Conservation (phyloP, 352 stramenopile species). For the Phytophthora cactorum region DNA sequence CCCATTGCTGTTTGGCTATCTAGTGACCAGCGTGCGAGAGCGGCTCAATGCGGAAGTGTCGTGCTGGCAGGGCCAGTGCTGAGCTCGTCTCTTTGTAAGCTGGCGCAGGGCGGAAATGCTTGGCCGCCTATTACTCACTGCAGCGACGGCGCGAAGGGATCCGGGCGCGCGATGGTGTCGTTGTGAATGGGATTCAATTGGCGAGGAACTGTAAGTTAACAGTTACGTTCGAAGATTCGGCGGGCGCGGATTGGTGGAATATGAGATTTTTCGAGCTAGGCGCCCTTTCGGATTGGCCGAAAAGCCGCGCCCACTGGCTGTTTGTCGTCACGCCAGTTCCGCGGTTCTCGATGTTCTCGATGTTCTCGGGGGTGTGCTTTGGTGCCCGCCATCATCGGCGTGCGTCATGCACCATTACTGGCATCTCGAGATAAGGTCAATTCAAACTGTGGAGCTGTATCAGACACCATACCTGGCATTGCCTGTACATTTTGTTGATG, state of each 20-base stretch:
- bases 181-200: conserved; percentile 11
- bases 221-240: conserved; percentile 18
- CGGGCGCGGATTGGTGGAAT: conserved; percentile 1
- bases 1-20: conserved; percentile 27
- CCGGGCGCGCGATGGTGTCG: background rate
- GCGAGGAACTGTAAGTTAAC: conserved; percentile 7
- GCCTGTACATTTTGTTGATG: background rate
- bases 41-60: conserved; percentile 11
- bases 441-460: no score
- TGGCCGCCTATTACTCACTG: conserved; percentile 13
- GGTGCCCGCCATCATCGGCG: background rate
- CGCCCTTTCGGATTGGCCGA: conserved; percentile 21
- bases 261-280: background rate
- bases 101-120: conserved; percentile 4
- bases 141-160: conserved; percentile 18
- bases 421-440: no score
- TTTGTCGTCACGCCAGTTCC: conserved; percentile 6
- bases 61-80: background rate
- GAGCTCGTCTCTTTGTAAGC: conserved; percentile 18
- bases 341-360: conserved; percentile 8
- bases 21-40: background rate
- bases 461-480: no score
- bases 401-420: background rate
- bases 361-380: background rate
- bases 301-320: background rate